These are phyloP conservation scores for Alternaria sp. DNA, from an alignment of 2,329 filamentous ascomycete species.

Conservation along the genomic window DNA sequence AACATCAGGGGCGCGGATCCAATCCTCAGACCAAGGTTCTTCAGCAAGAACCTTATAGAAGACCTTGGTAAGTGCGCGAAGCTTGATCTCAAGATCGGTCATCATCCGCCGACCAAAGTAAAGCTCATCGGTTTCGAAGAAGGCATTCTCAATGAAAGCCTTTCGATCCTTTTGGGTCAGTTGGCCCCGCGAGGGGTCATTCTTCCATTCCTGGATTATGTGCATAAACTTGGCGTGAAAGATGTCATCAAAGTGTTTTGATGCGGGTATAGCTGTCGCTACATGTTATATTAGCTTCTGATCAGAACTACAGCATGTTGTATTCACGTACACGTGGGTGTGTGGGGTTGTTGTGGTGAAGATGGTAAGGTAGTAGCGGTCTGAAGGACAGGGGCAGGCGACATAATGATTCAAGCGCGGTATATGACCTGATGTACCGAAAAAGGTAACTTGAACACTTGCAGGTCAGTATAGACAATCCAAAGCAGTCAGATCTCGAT, in stretches of 20 bases:
- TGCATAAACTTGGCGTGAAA: conserved; percentile 47
- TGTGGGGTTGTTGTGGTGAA: conserved; percentile 26
- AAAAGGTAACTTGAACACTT: conserved; percentile 19
- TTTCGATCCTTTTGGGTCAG: conserved; percentile 47
- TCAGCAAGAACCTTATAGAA: conserved; percentile 50
- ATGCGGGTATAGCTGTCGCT: conserved; percentile 24
- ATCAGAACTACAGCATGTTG: neutral
- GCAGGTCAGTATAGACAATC: neutral
- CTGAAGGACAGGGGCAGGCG: conserved; percentile 43
- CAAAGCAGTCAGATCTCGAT: conserved; percentile 24
- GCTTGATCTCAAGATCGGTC: conserved; percentile 43
- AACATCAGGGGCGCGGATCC: conserved; percentile 49
- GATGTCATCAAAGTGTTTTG: conserved; percentile 46
- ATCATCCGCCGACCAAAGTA: conserved; percentile 42
- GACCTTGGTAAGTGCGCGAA: conserved; percentile 49
- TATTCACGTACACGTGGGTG: conserved; percentile 23
- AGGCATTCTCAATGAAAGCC: conserved; percentile 43
- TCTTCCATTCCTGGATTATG: conserved; percentile 43
- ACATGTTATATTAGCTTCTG: conserved; percentile 10
- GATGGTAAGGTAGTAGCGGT: conserved; percentile 32
- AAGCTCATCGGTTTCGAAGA: conserved; percentile 38
- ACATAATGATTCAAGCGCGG: conserved; percentile 41
- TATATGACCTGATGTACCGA: conserved; percentile 36
- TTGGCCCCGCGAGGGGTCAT: conserved; percentile 36
- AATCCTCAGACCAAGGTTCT: conserved; percentile 50